Percentiles rank a stretch among this genome's conserved stretches.
These are phyloP conservation scores for Mycena kentingensis DNA, from an alignment of 768 basidiomycete species.

Conservation along the genomic window DNA sequence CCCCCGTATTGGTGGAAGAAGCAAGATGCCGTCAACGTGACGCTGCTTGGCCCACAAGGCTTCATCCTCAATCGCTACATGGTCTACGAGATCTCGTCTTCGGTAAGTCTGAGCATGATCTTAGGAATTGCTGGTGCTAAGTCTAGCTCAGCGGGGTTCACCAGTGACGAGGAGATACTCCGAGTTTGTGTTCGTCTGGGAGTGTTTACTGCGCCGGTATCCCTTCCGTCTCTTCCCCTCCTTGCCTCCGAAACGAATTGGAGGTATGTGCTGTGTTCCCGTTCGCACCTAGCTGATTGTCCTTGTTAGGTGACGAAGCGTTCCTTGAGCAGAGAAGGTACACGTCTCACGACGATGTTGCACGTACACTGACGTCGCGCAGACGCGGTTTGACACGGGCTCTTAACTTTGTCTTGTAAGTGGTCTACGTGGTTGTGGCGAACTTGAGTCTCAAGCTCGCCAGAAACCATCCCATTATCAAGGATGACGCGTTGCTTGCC, in stretches of 20 bases:
- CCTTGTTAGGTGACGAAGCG: conserved; percentile 68
- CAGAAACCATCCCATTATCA: conserved; percentile 90
- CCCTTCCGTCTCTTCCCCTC: conserved; percentile 89
- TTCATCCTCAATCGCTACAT: conserved; percentile 88
- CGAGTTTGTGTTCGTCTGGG: conserved; percentile 91
- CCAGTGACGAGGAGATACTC: conserved; percentile 87
- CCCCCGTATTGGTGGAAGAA: conserved; percentile 87
- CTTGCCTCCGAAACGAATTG: conserved; percentile 90
- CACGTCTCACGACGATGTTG: background rate
- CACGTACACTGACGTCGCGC: conserved; percentile 7
- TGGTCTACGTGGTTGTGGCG: conserved; percentile 5
- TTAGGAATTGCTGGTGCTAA: background rate
- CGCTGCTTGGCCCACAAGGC: conserved; percentile 84
- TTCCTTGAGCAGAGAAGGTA: conserved; percentile 92
- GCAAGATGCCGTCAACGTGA: conserved; percentile 70
- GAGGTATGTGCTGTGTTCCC: conserved; percentile 55
- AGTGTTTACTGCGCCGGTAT: conserved; percentile 81
- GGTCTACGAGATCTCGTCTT: conserved; percentile 79
- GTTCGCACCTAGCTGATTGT: background rate
- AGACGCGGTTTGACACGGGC: conserved; percentile 83
- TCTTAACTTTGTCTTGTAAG: conserved; percentile 76
- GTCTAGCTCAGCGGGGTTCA: conserved; percentile 50
- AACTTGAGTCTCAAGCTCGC: conserved; percentile 4
- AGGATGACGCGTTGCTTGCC: conserved; percentile 80
- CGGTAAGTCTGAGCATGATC: conserved; percentile 43